Base-by-base conservation (phyloP, 2,329 filamentous ascomycete species). In the Fusarium protoensiforme region DNA sequence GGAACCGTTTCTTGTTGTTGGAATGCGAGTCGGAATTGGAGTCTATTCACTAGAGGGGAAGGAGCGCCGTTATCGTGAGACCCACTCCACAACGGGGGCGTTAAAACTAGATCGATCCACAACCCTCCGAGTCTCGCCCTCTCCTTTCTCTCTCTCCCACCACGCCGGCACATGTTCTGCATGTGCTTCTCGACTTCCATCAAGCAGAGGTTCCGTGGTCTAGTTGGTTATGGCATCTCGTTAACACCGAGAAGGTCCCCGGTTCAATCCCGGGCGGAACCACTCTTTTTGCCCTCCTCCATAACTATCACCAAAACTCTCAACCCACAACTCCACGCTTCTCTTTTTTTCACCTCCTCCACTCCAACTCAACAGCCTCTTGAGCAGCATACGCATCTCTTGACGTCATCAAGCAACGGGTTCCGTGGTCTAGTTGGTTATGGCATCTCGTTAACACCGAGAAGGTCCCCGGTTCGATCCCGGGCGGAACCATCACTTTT, bases 171-270 rank as follows among this genome's bases (percentile, higher is more conserved):
- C 18, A 51, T 51, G 2, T 51, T 51, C 46, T 4, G 46, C 46
- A 51, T 51, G 27, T 31, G 46, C 46, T 51, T 31, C 46, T 16
- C 7, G 2, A 2, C 16, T 2, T 18, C 10, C 20, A 36, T 33
- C 18, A 56, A 56, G n/a, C 31, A 67, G 46, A 9, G 72, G 72
- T 77, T 76, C 41, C 71, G 74, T 77, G 75, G 75, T 77, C 74
- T 77, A 77, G 75, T 66, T 77, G 75, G 75, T 76, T 57, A 76
- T 75, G 73, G 73, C 73, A 76, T 75, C 75, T 77, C 72, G 72
- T 65, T 75, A 70, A 76, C 74, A 77, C 74, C 72, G 72, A 77
- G 75, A 77, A 77, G 75, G 74, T 77, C 75, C 74, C 75, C 74
- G 75, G 75, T 77, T 77, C 71, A 36, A 77, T 72, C 74, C 75